Evolutionary conservation across 495 filamentous ascomycete species (phyloP).

Genomic region (Cercophora scortea): DNA sequence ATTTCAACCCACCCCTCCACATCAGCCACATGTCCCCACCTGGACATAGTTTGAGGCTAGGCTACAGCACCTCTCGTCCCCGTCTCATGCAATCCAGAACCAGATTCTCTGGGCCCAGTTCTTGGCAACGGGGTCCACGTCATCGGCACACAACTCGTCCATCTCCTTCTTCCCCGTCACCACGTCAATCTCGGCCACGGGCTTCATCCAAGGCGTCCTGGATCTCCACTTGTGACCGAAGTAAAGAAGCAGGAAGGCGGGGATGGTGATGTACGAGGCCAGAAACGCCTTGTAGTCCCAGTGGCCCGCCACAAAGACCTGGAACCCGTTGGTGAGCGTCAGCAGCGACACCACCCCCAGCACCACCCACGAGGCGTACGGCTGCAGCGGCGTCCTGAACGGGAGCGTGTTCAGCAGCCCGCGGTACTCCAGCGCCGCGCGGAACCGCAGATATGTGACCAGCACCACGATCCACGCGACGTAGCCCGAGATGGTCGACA

Average conservation of each 20-base stretch:
- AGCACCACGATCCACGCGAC: constrained; percentile 44
- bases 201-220: constrained; percentile 23
- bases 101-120: constrained; percentile 35
- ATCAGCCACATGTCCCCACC: no score
- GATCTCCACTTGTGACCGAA: constrained; percentile 30
- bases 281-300: constrained; percentile 33
- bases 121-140: constrained; percentile 27
- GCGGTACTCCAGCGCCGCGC: constrained; percentile 29
- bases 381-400: constrained; percentile 33
- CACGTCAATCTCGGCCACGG: constrained; percentile 32
- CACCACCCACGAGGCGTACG: constrained; percentile 30
- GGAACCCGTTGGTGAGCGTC: constrained; percentile 43
- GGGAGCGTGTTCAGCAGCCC: constrained; percentile 29
- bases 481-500: constrained; percentile 41
- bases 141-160: constrained; percentile 35
- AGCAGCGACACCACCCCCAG: constrained; percentile 31
- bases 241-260: constrained; percentile 34
- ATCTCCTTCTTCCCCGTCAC: constrained; percentile 43
- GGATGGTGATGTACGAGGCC: constrained; percentile 42
- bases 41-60: no score
- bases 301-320: constrained; percentile 27
- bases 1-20: no score
- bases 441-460: constrained; percentile 41
- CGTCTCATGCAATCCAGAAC: constrained; percentile 36
- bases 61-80: no score